Conservation (phyloP, 495 filamentous ascomycete species). For the Penicillium riverlandense region DNA sequence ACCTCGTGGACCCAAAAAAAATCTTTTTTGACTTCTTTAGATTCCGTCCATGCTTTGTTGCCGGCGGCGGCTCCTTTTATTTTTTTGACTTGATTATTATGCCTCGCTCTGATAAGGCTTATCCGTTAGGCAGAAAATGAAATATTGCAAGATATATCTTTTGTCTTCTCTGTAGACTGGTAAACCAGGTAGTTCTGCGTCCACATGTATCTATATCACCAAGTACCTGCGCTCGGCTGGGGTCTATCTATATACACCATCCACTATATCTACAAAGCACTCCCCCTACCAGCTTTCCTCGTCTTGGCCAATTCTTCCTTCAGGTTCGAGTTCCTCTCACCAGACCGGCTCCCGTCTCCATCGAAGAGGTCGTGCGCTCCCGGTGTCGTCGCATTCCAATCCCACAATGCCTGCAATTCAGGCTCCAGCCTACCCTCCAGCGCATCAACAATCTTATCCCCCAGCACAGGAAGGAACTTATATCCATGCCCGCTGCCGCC, state of each 20-base stretch:
- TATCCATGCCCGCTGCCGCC: constrained; percentile 83
- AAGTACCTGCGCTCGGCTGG: neutral
- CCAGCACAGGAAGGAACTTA: constrained; percentile 84
- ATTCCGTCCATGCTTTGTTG: constrained; percentile 10
- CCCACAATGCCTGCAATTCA: constrained; percentile 60
- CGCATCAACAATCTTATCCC: constrained; percentile 67
- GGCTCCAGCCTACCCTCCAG: constrained; percentile 49
- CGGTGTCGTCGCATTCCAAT: constrained; percentile 43
- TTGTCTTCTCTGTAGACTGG: too few species aligned
- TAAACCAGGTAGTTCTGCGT: too few species aligned
- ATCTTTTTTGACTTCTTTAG: constrained; percentile 7
- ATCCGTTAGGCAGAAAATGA: too few species aligned
- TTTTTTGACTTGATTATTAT: too few species aligned
- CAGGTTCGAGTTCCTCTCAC: constrained; percentile 21
- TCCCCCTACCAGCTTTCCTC: constrained; percentile 16
- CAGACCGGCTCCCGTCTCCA: constrained; percentile 44
- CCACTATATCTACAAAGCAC: constrained; percentile 14
- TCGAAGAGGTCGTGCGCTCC: constrained; percentile 18
- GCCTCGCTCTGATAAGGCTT: too few species aligned
- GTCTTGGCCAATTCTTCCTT: constrained; percentile 36
- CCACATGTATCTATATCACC: too few species aligned
- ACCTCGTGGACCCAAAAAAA: constrained; percentile 23
- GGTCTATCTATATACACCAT: neutral
- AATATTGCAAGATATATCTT: too few species aligned
- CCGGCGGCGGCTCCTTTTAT: neutral